Conservation (phyloP, 768 basidiomycete species). For the Suillus occidentalis region DNA sequence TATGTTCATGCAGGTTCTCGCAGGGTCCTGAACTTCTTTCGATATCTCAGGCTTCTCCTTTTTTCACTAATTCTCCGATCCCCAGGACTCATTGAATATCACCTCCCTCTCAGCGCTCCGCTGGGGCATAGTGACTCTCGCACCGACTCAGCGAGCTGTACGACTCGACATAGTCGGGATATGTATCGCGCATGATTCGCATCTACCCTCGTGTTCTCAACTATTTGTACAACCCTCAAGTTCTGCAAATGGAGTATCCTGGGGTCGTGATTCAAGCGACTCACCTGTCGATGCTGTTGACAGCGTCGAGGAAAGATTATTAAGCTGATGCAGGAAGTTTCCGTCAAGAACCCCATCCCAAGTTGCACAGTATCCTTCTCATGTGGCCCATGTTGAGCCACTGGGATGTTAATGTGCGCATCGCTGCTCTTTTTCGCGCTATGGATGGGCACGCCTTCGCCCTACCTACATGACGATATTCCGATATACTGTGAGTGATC, state of each 20-base stretch:
- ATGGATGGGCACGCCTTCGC: constrained; percentile 6
- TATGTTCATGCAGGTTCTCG: too few relatives aligned
- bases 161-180: too few relatives aligned
- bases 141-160: background rate
- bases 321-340: background rate
- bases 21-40: too few relatives aligned
- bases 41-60: too few relatives aligned
- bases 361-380: background rate
- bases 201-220: too few relatives aligned
- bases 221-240: background rate
- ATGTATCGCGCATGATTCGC: too few relatives aligned
- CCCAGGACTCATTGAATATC: background rate
- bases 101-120: background rate
- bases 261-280: background rate
- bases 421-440: constrained; percentile 8
- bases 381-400: background rate
- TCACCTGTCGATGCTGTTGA: background rate
- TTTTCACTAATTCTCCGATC: background rate
- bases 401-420: background rate
- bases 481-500: background rate
- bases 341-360: background rate
- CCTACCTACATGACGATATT: background rate
- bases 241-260: background rate
- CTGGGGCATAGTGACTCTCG: background rate
- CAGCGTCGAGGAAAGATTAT: background rate